phyloP scores from a whole-genome alignment of 2,329 filamentous ascomycete species.

The Chaetomiaceae sp. region DNA sequence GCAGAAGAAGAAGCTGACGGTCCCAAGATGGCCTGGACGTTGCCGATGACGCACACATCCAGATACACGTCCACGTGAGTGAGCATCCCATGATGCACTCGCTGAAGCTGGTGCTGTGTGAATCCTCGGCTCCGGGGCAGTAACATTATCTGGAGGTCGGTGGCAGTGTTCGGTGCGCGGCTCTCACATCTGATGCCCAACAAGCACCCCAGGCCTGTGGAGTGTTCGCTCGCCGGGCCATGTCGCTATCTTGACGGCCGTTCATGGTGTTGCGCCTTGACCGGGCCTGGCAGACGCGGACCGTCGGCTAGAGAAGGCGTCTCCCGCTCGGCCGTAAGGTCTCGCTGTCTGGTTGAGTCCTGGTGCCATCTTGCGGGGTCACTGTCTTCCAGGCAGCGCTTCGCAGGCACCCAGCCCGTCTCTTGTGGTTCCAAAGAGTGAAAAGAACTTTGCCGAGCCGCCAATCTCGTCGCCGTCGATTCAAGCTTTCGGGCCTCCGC shows the following conservation, averaged over 20 bases:
- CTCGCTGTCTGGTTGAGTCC: neutral
- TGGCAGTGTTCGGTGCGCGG: neutral
- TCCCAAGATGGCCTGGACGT: neutral
- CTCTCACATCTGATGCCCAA: neutral
- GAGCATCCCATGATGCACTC: neutral
- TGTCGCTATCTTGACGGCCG: neutral
- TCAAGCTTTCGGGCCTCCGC: neutral
- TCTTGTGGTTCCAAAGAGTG: neutral
- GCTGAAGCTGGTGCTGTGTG: no score
- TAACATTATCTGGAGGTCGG: neutral
- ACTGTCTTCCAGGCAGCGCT: neutral
- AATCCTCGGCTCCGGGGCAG: neutral
- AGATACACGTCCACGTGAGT: neutral
- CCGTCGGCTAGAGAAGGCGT: no score
- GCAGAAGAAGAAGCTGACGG: neutral
- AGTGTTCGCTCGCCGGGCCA: neutral
- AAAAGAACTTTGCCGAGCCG: neutral
- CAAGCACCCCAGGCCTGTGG: neutral
- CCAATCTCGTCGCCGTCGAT: neutral
- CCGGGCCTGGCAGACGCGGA: no score
- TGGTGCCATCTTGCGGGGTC: neutral
- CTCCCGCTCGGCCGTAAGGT: neutral
- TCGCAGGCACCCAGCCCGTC: neutral
- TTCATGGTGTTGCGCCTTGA: neutral
- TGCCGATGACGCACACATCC: neutral